These are phyloP conservation scores for Kitagawia praeruptora DNA, from an alignment of 129 eudicot genomes.

Conservation along the genomic window DNA sequence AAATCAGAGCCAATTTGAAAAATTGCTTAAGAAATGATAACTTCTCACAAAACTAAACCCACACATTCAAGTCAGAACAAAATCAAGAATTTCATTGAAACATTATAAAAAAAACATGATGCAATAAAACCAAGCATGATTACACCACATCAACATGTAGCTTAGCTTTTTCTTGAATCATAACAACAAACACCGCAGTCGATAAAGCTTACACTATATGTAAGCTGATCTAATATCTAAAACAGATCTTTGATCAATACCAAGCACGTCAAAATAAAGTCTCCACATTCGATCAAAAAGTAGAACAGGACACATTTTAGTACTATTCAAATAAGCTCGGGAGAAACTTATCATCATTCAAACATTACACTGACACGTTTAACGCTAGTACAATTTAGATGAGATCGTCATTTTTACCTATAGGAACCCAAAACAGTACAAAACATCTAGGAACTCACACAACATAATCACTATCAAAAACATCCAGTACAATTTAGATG, in stretches of 20 bases:
- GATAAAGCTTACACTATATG: not conserved
- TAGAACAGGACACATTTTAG: not conserved
- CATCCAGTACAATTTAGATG: rapidly evolving
- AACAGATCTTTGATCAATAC: not conserved
- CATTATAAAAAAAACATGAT: not conserved
- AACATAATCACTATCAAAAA: too few species aligned
- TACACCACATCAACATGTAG: not conserved
- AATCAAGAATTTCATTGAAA: not conserved
- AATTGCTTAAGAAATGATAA: not conserved
- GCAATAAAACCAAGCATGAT: not conserved
- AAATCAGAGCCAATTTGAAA: not conserved
- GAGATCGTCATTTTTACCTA: not conserved
- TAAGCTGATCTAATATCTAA: not conserved
- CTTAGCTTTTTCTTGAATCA: not conserved
- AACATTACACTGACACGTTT: not conserved
- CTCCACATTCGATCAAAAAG: conserved; percentile 2
- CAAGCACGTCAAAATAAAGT: too few species aligned
- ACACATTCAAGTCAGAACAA: not conserved
- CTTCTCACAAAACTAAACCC: not conserved
- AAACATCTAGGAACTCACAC: not conserved
- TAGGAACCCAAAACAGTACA: not conserved
- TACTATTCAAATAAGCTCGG: not conserved
- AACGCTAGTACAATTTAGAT: not conserved
- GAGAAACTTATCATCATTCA: not conserved
- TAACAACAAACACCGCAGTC: not conserved